Percentiles rank a stretch among this genome's conserved stretches.
phyloP scores from a whole-genome alignment of 768 basidiomycete genomes.

The Stropharia rugosoannulata region DNA sequence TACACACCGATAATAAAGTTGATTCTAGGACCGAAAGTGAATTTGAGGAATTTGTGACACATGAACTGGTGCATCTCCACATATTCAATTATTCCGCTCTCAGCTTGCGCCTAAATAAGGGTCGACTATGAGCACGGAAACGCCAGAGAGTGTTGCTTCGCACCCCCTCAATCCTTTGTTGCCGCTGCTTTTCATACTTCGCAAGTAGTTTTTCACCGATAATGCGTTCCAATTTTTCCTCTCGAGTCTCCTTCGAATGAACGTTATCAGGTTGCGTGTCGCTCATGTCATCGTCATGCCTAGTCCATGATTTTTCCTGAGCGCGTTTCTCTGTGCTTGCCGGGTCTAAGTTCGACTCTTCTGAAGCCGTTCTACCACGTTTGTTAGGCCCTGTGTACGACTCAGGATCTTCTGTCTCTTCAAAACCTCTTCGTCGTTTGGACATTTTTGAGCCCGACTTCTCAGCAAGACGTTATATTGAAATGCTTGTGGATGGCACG shows the following conservation, averaged over 20 bases:
- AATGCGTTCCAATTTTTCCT: constrained; percentile 63
- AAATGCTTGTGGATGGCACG: too few relatives aligned
- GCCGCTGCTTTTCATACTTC: constrained; percentile 46
- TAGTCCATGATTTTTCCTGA: too few relatives aligned
- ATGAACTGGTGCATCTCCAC: constrained; percentile 93
- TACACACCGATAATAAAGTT: constrained; percentile 91
- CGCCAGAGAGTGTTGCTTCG: too few relatives aligned
- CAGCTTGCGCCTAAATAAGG: constrained; percentile 62
- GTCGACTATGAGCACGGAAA: too few relatives aligned
- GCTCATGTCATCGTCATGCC: constrained; percentile 19
- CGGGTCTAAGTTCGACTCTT: too few relatives aligned
- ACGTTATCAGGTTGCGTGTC: constrained; percentile 27
- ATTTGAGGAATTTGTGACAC: constrained; percentile 86
- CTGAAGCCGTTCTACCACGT: too few relatives aligned
- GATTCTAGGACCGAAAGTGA: constrained; percentile 89
- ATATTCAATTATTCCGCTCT: constrained; percentile 84
- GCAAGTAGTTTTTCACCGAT: constrained; percentile 56
- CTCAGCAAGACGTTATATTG: too few relatives aligned
- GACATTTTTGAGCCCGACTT: too few relatives aligned
- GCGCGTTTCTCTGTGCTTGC: too few relatives aligned
- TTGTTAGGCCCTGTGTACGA: too few relatives aligned
- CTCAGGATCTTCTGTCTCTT: too few relatives aligned
- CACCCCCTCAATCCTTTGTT: constrained; percentile 7
- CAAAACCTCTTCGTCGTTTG: too few relatives aligned
- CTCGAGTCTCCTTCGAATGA: constrained; percentile 49